Base-by-base conservation (phyloP, 2,329 filamentous ascomycete genomes). In the Colletotrichum viniferum region DNA sequence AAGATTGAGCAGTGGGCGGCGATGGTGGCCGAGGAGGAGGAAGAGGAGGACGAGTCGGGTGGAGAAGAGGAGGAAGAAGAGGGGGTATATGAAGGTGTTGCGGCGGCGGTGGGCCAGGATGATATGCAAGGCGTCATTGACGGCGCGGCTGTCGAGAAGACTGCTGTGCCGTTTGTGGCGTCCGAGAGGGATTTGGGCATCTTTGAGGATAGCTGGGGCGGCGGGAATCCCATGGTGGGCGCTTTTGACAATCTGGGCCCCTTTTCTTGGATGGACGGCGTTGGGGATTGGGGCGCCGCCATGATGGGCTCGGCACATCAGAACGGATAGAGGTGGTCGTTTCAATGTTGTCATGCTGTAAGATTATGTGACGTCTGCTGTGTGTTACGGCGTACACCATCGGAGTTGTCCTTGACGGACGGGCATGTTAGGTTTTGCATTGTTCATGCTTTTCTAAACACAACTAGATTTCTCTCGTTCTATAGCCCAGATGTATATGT, bases 1-100 rank as follows among this genome's bases (percentile, higher is more conserved):
- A 89, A 88, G 77, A 76, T 90, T 0, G 86, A 88, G 62, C 82
- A 84, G 14, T 89, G 86, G 85, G 85, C 87, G 0, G 87, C 89
- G 61, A 81, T 87, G 1, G 84, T 88, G 0, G 83, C 85, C 26
- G 26, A 26, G 2, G 32, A 64, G 30, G 63, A 28, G 36, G 63
- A 52, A 1, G 61, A 64, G 0, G 61, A 36, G 2, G 36, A 32
- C n/a, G 63, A 66, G 34, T 32, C 34, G 21, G n/a, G 8, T 4
- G 36, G 34, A 5, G 32, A 36, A 34, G 61, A 36, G 21, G 34
- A 26, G 32, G 61, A 38, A 1, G 21, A 38, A 4, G n/a, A 32
- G 10, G 24, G 12, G 3, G 63, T 26, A 0, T 24, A 21, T 26
- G 63, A 48, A 30, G 60, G 60, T 7, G 14, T 34, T 3, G 43